Evolutionary conservation across 306 rosid species (phyloP).

Genomic region (Vigna reflexopilosa): DNA sequence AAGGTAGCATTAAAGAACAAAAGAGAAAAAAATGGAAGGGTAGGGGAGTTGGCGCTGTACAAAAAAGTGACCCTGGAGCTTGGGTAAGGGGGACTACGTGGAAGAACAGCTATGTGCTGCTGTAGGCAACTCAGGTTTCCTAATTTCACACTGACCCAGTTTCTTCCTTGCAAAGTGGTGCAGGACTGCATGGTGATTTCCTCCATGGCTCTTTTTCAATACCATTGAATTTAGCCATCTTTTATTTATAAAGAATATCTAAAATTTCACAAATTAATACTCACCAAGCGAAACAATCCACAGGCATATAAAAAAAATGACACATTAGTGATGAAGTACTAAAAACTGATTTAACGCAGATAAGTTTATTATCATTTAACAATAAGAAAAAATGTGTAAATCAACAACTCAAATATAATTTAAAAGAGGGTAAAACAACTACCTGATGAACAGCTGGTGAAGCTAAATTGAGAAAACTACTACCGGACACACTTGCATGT

Average conservation of each 20-base stretch:
- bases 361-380: conserved; percentile 17
- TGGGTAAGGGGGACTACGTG: too few species aligned
- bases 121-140: too few species aligned
- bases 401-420: neutral
- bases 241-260: neutral
- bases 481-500: conserved; percentile 64
- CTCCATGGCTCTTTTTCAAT: too few species aligned
- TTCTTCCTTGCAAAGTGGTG: too few species aligned
- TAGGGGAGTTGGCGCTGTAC: too few species aligned
- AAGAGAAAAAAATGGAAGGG: too few species aligned
- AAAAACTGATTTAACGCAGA: conserved; percentile 16
- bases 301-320: neutral
- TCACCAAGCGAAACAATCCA: neutral
- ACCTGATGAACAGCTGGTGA: conserved; percentile 74
- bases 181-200: too few species aligned
- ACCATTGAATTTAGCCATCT: neutral
- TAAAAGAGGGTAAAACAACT: neutral
- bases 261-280: neutral
- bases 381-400: neutral
- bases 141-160: too few species aligned
- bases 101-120: too few species aligned
- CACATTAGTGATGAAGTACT: neutral
- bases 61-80: too few species aligned
- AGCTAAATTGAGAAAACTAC: conserved; percentile 57
- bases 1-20: too few species aligned